Evolutionary conservation across 2,329 filamentous ascomycete species (phyloP).

Genomic region (Lasiodiplodia citricola): DNA sequence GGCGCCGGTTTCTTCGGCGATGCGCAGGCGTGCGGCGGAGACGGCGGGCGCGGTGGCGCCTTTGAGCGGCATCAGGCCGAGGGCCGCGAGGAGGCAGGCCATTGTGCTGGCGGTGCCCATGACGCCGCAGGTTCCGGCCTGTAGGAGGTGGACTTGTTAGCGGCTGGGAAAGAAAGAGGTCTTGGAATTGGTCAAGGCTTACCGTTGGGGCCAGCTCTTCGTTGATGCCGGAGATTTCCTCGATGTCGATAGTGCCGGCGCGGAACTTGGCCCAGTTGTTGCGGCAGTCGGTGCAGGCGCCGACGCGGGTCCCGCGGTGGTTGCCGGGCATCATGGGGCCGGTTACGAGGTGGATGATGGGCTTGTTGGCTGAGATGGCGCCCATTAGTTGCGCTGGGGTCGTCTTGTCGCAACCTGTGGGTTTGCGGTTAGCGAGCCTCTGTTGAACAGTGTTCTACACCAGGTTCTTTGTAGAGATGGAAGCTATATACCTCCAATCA

Average conservation of each 20-base stretch:
- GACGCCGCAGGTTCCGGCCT: conserved; percentile 59
- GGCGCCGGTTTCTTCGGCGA: conserved; percentile 61
- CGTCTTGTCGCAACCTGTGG: conserved; percentile 71
- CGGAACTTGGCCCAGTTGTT: conserved; percentile 75
- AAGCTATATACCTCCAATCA: conserved; percentile 60
- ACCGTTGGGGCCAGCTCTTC: conserved; percentile 75
- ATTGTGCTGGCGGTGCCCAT: conserved; percentile 65
- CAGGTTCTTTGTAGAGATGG: neutral
- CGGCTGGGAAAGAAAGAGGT: no score
- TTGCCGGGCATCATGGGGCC: conserved; percentile 78
- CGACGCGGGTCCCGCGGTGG: conserved; percentile 66
- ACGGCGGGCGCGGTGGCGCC: conserved; percentile 61
- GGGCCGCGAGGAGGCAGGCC: conserved; percentile 58
- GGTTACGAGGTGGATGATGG: conserved; percentile 70
- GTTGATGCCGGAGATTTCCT: conserved; percentile 73
- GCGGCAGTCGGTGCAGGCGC: conserved; percentile 76
- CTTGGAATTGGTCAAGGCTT: conserved; percentile 29
- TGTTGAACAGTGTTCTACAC: no score
- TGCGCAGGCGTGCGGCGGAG: conserved; percentile 55
- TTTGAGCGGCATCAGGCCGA: conserved; percentile 59
- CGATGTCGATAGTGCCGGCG: conserved; percentile 69
- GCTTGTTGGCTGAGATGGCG: conserved; percentile 75
- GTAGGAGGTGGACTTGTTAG: no score
- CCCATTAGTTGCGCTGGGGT: conserved; percentile 78
- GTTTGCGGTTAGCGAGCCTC: neutral